Percentiles rank a stretch among this genome's conserved stretches.
These are phyloP conservation scores for Grosmannia huntii DNA, from an alignment of 2,329 filamentous ascomycete species.

Conservation along the genomic window DNA sequence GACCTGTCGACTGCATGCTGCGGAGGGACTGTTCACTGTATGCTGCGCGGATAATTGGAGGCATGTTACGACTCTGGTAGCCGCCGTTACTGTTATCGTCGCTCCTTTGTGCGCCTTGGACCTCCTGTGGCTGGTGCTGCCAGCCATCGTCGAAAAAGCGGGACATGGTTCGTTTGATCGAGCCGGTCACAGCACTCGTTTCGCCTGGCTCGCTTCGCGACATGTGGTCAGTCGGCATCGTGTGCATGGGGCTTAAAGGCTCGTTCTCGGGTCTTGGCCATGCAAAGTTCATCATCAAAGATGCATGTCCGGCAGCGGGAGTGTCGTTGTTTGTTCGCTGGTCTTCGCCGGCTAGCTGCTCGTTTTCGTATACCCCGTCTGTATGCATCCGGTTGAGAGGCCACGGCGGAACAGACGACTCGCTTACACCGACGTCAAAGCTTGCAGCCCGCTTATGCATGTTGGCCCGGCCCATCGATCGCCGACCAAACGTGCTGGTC, in stretches of 20 bases:
- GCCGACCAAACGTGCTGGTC: conserved; percentile 60
- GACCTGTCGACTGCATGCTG: neutral
- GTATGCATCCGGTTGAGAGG: neutral
- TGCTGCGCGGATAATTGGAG: neutral
- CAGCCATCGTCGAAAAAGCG: conserved; percentile 1
- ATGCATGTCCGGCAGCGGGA: neutral
- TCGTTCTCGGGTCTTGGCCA: neutral
- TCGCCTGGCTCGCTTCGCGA: neutral
- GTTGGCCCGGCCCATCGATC: conserved; percentile 45
- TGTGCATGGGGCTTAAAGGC: neutral
- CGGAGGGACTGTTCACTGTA: neutral
- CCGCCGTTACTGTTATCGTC: neutral
- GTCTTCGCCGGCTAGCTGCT: neutral
- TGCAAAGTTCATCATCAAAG: neutral
- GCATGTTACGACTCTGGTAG: neutral
- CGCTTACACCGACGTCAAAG: neutral
- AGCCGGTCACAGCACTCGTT: neutral
- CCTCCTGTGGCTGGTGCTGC: neutral
- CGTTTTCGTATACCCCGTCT: neutral
- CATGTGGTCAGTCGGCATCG: no score
- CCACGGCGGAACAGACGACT: neutral
- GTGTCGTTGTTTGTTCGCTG: neutral
- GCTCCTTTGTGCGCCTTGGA: neutral
- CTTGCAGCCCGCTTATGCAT: conserved; percentile 3
- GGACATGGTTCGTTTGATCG: neutral